Conservation (phyloP, 2,329 filamentous ascomycete species). For the Dactylellina sp. region DNA sequence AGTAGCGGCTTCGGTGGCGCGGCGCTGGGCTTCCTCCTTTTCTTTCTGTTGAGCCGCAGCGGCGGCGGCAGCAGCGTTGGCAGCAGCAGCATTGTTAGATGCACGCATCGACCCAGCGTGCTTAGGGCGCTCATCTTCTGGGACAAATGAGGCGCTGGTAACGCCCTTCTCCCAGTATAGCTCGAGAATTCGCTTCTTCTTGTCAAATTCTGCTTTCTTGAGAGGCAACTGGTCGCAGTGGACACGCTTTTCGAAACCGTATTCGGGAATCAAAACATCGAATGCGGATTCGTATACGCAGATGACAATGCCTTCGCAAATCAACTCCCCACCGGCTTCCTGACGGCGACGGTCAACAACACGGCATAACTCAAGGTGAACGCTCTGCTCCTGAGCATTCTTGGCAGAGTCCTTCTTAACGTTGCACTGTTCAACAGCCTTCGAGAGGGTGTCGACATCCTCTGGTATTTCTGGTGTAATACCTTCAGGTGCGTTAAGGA, state of each 20-base stretch:
- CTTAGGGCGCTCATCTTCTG: slow-evolving; percentile 95
- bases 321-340: slow-evolving; percentile 87
- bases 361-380: slow-evolving; percentile 97
- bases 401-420: slow-evolving; percentile 99
- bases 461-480: slow-evolving; percentile 68
- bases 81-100: slow-evolving; percentile 76
- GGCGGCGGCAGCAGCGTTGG: slow-evolving; percentile 82
- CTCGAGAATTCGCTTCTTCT: slow-evolving; percentile 92
- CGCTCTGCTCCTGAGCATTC: slow-evolving; percentile 97
- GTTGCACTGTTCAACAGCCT: slow-evolving; percentile 95
- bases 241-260: slow-evolving; percentile 98
- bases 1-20: slow-evolving; percentile 93
- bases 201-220: slow-evolving; percentile 99
- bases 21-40: slow-evolving; percentile 87
- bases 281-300: slow-evolving; percentile 99
- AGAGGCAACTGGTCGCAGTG: slow-evolving; percentile 97
- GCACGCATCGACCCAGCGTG: slow-evolving; percentile 78
- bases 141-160: slow-evolving; percentile 92
- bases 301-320: slow-evolving; percentile 94
- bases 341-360: slow-evolving; percentile 92
- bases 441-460: slow-evolving; percentile 86
- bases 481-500: slow-evolving; percentile 85
- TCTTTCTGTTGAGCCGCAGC: slow-evolving; percentile 85
- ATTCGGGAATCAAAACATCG: slow-evolving; percentile 96
- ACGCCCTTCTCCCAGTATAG: slow-evolving; percentile 99